phyloP scores from a whole-genome alignment of 2,329 filamentous ascomycete species.

The Aspergillus udagawae region DNA sequence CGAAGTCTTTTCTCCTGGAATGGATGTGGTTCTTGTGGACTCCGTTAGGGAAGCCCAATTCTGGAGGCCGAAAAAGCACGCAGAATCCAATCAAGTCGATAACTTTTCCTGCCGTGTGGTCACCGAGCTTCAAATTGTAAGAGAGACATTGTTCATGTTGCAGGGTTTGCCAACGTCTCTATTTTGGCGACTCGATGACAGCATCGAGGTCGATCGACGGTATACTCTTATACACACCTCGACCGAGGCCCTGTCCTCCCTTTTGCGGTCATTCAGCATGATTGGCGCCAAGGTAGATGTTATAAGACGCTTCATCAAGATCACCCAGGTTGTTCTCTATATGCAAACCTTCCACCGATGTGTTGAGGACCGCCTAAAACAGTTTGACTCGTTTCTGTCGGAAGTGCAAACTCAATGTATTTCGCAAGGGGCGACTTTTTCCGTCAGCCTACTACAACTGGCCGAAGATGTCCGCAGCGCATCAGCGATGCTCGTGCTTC shows the following conservation, averaged over 20 bases:
- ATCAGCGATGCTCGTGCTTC: constrained; percentile 53
- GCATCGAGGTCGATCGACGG: constrained; percentile 35
- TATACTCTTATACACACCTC: constrained; percentile 36
- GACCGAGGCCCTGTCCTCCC: constrained; percentile 24
- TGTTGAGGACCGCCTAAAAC: constrained; percentile 53
- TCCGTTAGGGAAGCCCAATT: constrained; percentile 45
- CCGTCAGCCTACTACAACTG: constrained; percentile 65
- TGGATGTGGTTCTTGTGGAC: constrained; percentile 33
- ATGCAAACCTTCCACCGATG: constrained; percentile 69
- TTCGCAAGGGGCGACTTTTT: constrained; percentile 47
- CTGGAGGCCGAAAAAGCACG: constrained; percentile 39
- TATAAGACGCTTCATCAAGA: constrained; percentile 48
- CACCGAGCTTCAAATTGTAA: constrained; percentile 68
- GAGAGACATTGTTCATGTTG: constrained; percentile 83
- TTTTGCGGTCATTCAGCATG: constrained; percentile 42
- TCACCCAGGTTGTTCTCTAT: constrained; percentile 51
- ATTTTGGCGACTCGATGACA: constrained; percentile 48
- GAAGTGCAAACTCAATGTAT: constrained; percentile 59
- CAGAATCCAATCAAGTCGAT: constrained; percentile 8
- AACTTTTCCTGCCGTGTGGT: constrained; percentile 38
- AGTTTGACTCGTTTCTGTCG: constrained; percentile 59
- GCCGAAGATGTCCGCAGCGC: constrained; percentile 53
- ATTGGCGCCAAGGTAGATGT: constrained; percentile 47
- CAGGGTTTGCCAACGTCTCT: constrained; percentile 71
- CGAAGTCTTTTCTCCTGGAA: constrained; percentile 27